Evolutionary conservation across 2,329 filamentous ascomycete genomes (phyloP).

Genomic region (Calonectria honghensis): DNA sequence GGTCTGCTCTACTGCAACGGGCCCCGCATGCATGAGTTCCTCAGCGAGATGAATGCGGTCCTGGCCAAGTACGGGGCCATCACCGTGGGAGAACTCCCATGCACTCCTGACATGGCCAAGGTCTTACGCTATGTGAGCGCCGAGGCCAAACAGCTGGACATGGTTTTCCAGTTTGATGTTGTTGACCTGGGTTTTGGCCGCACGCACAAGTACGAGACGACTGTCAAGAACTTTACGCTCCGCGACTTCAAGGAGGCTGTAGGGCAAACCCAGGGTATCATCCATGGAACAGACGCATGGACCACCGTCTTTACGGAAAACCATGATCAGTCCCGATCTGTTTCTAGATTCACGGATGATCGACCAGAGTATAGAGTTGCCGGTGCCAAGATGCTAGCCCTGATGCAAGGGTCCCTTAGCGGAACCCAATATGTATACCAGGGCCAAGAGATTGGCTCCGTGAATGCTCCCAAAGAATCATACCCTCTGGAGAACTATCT

Average conservation of each 20-base stretch:
- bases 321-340: constrained; percentile 77
- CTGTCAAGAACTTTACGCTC: constrained; percentile 66
- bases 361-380: constrained; percentile 67
- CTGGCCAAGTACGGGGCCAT: constrained; percentile 78
- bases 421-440: constrained; percentile 81
- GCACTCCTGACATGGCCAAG: constrained; percentile 74
- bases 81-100: constrained; percentile 81
- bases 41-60: constrained; percentile 79
- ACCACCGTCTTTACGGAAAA: constrained; percentile 80
- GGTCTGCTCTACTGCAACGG: constrained; percentile 79
- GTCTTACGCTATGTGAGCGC: constrained; percentile 77
- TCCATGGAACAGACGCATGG: constrained; percentile 75
- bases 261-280: constrained; percentile 70
- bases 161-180: constrained; percentile 82
- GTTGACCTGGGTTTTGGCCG: constrained; percentile 76
- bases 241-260: constrained; percentile 69
- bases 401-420: constrained; percentile 70
- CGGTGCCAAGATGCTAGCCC: constrained; percentile 76
- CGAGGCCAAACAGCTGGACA: constrained; percentile 76
- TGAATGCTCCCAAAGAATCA: constrained; percentile 75
- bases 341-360: constrained; percentile 73
- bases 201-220: constrained; percentile 72
- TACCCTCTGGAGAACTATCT: constrained; percentile 74
- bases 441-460: constrained; percentile 79
- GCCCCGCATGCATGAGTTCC: constrained; percentile 80